Percentiles rank a stretch among this genome's conserved stretches.
Conservation (phyloP, 768 basidiomycete genomes). For the Goffeauzyma gilvescens region DNA sequence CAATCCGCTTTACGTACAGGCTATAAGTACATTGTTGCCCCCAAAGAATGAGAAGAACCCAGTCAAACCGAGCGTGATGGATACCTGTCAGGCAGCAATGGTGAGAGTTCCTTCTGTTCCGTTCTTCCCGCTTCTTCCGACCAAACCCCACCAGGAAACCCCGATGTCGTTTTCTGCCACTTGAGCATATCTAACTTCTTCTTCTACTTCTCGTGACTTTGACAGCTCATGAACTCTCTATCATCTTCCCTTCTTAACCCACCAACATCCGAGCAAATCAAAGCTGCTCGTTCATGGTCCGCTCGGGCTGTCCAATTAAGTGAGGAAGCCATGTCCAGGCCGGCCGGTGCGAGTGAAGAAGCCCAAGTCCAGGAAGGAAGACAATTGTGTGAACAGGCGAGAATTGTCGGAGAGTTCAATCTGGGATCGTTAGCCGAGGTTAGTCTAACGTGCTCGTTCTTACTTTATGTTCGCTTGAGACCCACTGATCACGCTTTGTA, state of each 20-base stretch:
- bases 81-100: slow-evolving; percentile 31
- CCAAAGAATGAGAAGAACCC: slow-evolving; percentile 3
- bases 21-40: slow-evolving; percentile 24
- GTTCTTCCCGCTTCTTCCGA: too few relatives aligned
- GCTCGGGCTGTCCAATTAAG: slow-evolving; percentile 20
- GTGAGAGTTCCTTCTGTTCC: too few relatives aligned
- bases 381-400: slow-evolving; percentile 23
- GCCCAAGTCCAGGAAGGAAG: not conserved
- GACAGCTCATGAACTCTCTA: slow-evolving; percentile 28
- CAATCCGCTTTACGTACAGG: slow-evolving; percentile 26
- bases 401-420: slow-evolving; percentile 21
- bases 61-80: slow-evolving; percentile 12
- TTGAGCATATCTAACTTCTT: not conserved
- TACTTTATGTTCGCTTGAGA: not conserved
- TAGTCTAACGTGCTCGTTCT: not conserved
- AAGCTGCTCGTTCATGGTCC: slow-evolving; percentile 24
- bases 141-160: too few relatives aligned
- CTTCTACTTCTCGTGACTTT: not conserved
- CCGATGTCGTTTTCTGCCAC: too few relatives aligned
- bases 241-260: slow-evolving; percentile 25
- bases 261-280: slow-evolving; percentile 17
- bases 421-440: slow-evolving; percentile 30
- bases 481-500: slow-evolving; percentile 3
- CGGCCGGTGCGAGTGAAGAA: not conserved
- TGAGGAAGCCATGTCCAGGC: slow-evolving; percentile 14